Conservation (phyloP, 495 filamentous ascomycete genomes). For the Penicillium angulare region DNA sequence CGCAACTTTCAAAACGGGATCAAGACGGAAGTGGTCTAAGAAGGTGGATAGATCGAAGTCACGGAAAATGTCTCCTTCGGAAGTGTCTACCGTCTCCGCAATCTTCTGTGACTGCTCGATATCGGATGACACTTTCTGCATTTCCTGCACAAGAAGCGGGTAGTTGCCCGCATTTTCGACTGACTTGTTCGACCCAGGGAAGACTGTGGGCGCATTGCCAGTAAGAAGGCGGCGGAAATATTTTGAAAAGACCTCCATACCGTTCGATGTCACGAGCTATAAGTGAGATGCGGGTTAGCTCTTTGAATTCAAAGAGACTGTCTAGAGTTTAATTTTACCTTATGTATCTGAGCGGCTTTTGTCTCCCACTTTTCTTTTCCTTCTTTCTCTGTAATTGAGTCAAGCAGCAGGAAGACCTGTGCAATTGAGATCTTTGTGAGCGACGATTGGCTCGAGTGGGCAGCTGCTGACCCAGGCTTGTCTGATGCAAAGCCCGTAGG, state of each 20-base stretch:
- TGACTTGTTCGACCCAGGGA: slow-evolving; percentile 67
- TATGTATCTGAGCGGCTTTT: slow-evolving; percentile 85
- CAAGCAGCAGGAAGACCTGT: slow-evolving; percentile 90
- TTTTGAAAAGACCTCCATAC: slow-evolving; percentile 92
- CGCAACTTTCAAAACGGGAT: slow-evolving; percentile 82
- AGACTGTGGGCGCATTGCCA: slow-evolving; percentile 82
- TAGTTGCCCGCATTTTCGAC: slow-evolving; percentile 76
- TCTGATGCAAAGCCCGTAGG: slow-evolving; percentile 57
- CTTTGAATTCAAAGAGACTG: neutral
- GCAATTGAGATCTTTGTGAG: slow-evolving; percentile 84
- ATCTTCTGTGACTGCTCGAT: slow-evolving; percentile 82
- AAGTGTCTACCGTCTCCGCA: slow-evolving; percentile 85
- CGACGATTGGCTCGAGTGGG: slow-evolving; percentile 51
- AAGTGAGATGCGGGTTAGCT: slow-evolving; percentile 15
- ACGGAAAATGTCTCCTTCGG: slow-evolving; percentile 83
- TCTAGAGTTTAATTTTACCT: slow-evolving; percentile 55
- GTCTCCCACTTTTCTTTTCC: slow-evolving; percentile 88
- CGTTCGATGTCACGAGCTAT: slow-evolving; percentile 89
- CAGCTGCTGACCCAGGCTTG: slow-evolving; percentile 43
- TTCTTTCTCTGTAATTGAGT: slow-evolving; percentile 90
- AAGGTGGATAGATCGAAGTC: slow-evolving; percentile 94
- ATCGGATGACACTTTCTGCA: slow-evolving; percentile 79
- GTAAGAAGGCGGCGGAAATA: slow-evolving; percentile 87
- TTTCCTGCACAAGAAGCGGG: slow-evolving; percentile 74
- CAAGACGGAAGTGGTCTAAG: slow-evolving; percentile 89